phyloP scores from a whole-genome alignment of 495 filamentous ascomycete species.

The Mytilinidion resinicola region DNA sequence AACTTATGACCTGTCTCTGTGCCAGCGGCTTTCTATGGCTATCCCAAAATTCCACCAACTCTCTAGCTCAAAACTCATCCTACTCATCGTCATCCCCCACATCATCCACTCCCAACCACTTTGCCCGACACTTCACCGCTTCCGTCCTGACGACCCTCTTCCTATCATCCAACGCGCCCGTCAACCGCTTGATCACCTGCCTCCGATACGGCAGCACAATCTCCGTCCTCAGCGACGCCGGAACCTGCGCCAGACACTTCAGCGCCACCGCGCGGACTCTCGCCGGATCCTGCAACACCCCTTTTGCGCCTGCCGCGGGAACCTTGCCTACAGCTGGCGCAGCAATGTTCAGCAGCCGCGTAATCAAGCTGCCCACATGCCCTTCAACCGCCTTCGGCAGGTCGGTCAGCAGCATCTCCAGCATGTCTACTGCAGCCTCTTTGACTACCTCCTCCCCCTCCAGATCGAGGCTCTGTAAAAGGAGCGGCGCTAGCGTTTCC shows the following conservation, averaged over 20 bases:
- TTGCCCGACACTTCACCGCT: constrained; percentile 61
- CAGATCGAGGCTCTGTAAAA: constrained; percentile 65
- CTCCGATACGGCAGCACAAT: constrained; percentile 52
- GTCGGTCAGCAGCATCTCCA: constrained; percentile 54
- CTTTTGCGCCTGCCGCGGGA: neutral
- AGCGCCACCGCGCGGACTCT: constrained; percentile 49
- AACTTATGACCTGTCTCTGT: too few species aligned
- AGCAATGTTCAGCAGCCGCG: constrained; percentile 46
- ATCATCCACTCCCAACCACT: constrained; percentile 62
- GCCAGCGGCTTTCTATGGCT: too few species aligned
- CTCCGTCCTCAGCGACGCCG: constrained; percentile 39
- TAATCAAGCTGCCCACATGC: constrained; percentile 55
- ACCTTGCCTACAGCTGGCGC: neutral
- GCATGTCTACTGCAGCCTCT: constrained; percentile 54
- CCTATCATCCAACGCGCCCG: constrained; percentile 55
- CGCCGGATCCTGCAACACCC: constrained; percentile 30
- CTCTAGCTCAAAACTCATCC: neutral
- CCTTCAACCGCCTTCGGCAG: constrained; percentile 51
- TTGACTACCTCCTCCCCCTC: constrained; percentile 48
- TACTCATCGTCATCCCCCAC: constrained; percentile 47
- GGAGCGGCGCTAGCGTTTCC: constrained; percentile 54
- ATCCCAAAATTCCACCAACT: neutral
- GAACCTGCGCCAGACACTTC: constrained; percentile 51
- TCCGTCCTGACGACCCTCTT: constrained; percentile 62
- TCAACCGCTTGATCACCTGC: constrained; percentile 50